phyloP scores from a whole-genome alignment of 306 rosid genomes.

The cucumber (Cucumis sativus) region Cucumber_9930_V3 NC_026659.2:1051001-1051500 shows the following conservation, averaged over 20 bases:
- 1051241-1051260: conserved; percentile 46
- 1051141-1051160: not conserved
- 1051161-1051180: conserved; percentile 13
- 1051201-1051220: conserved; percentile 59
- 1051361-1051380: conserved; percentile 48
- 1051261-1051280: conserved; percentile 32
- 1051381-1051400: conserved; percentile 48
- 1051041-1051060: conserved; percentile 2
- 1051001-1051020: not conserved
- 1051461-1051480: conserved; percentile 28
- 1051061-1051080: not conserved
- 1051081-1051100: not conserved
- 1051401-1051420: conserved; percentile 13
- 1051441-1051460: conserved; percentile 25
- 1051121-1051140: conserved; percentile 25
- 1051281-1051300: conserved; percentile 10
- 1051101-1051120: conserved; percentile 2
- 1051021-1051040: not conserved
- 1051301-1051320: conserved; percentile 5
- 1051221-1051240: conserved; percentile 55
- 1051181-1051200: conserved; percentile 17
- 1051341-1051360: conserved; percentile 38
- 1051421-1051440: not conserved
- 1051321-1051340: conserved; percentile 30
- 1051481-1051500: conserved; percentile 31